Base-by-base conservation (phyloP, 2,329 filamentous ascomycete genomes). In the Apiospora sp. region DNA sequence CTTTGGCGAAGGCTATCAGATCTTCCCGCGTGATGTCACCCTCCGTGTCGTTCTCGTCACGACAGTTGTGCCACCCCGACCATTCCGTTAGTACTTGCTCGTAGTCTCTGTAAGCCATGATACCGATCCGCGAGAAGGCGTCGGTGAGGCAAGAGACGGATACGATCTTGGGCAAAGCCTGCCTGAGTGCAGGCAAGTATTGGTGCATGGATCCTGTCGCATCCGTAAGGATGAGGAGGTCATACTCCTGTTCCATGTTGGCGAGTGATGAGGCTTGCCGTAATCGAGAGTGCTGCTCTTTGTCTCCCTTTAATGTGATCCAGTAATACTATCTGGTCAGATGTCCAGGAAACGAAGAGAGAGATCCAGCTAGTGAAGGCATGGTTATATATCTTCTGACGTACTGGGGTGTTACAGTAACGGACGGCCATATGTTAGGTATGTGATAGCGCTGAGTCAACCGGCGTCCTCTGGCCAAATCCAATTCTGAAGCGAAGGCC, bases 81-180 rank as follows among this genome's bases (percentile, higher is more conserved):
- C 86, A 89, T 68, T 87, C 80, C 2, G 84, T 82, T 34, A 86
- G 73, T 43, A 72, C 61, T 19, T 77, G 76, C 73, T 78, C 81
- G 76, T 87, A 88, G 78, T 89, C 87, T 7, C 87, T 83, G 74
- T 88, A 89, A 1, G 84, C 85, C 16, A 88, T 77, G 4, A 88
- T 81, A 8, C 86, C 87, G 71, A 88, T 86, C 2, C 85, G 83
- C 5, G 84, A 81, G 76, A 89, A 88, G 75, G 84, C 86, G 70
- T 81, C 83, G 0, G 87, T 88, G 0, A 88, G 80, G 0, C 83
- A 81, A 0, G 86, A 87, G 8, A 88, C 80, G 46, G 84, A 83
- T 72, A 89, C 84, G 75, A 89, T 86, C 73, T 87, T 85, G 1
- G 86, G 86, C 8, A 89, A 80, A 0, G 86, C 86, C 16, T 77